Evolutionary conservation across 495 filamentous ascomycete species (phyloP), one percentile per base, ranked within the genome.

Genomic region (Xylaria grammica): DNA sequence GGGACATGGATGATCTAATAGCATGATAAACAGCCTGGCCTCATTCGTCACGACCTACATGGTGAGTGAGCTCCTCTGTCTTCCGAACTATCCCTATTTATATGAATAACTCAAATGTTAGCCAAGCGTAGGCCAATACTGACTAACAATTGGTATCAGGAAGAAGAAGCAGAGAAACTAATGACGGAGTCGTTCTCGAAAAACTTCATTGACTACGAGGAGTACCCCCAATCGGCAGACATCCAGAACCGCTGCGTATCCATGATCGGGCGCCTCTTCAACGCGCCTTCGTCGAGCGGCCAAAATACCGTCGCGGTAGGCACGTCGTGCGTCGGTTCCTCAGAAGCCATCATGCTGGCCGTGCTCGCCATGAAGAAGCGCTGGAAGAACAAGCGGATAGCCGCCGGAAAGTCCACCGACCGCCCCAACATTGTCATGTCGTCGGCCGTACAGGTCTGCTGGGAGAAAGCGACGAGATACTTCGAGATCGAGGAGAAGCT

Each of bases 391-490:
- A 86, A 87, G 79, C 89, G 92, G 67, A 83, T 87, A 67, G 91
- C 87, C 32, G 89, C 82, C 34, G 92, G 91, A 58, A 92, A 93
- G 79, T 84, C 92, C 65, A 81, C 65, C 65, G 87, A 91, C 62
- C 81, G 80, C 13, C 93, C 93, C 49, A 97, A 97, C 78, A 89
- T 97, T 63, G 77, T 97, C 82, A 96, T 97, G 92, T 92, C 88
- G 67, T 90, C 90, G 24, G 92, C 93, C 30, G 93, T 96, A 1
- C 93, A 97, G 79, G 93, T 96, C 26, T 96, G 92, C 84, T 97
- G 93, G 93, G 93, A 97, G 80, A 97, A 97, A 78, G 93, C 93
- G 0, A 89, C 92, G n/a, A 84, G 93, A 29, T 97, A 97, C 80
- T 96, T 97, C 68, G 93, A 97, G 65, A 83, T 96, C 48, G 93